Evolutionary conservation across 495 filamentous ascomycete species (phyloP), one percentile per base, ranked within the genome.

Genomic region (Physcia stellaris): DNA sequence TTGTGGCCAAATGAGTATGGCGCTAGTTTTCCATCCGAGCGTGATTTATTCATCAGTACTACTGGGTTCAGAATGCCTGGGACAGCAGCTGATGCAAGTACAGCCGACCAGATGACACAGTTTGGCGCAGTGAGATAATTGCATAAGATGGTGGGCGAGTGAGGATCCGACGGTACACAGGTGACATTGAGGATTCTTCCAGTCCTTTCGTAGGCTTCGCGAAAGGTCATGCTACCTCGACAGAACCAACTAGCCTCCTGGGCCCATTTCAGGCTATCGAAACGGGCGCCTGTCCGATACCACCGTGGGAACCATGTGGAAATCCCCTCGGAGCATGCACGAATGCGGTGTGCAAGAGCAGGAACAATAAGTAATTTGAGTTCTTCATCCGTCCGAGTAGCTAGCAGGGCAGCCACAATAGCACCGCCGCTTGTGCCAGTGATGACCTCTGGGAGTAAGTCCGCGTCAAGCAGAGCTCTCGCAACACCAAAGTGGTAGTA

Each of bases 51-150:
- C 90, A 98, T 95, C 27, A 98, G 62, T 2, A 96, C 87, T 2
- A 98, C 26, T 13, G 26, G 26, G 9, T 28, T 7, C 35, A 94
- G 63, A 42, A 98, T 96, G 0, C 92, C 90, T 0, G 90, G 90
- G 4, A 98, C 90, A 11, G 90, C 90, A 7, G 92, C 90, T 4
- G 87, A 95, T 9, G 92, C 90, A 10, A 98, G 64, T 6, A 95
- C 87, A 10, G 92, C 92, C 18, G 83, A 90, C 87, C 93, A 98
- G 42, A 98, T 92, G 33, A 95, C 92, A 51, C 92, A 96, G 63
- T 98, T 83, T 0, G 92, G 92, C 9, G 76, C 78, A 3, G 90
- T 98, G 19, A 95, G 67, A 54, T 95, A 94, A 61, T 98, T 98
- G 40, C 80, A 78, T 11, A 96, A 66, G 39, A 95, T 87, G 10